Evolutionary conservation across 73 alveolate species (phyloP), one percentile per base, ranked within the genome.

Genomic region (Tetrahymena borealis): DNA sequence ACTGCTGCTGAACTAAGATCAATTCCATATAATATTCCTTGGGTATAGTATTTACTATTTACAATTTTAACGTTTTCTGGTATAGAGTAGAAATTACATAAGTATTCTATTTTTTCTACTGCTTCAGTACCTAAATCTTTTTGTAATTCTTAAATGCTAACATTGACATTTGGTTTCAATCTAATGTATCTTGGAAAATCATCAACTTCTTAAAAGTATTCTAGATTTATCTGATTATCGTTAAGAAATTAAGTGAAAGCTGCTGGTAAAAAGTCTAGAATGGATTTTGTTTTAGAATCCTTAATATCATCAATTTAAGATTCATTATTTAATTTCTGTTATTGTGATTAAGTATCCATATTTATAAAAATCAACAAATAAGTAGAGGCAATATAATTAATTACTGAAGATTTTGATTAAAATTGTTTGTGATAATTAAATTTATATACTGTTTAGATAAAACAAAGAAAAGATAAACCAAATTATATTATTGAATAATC

Each of bases 1-100:
- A 94, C 94, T 11, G 92, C 94, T 11, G 92, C 92, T 7, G 95
- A 95, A 78, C 94, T 90, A 35, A 78, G 32, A 94, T 94, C 96
- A 11, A 94, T 94, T 2, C 96, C 96, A 94, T 91, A 94, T 3
- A 94, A 18, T 7, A 33, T 12, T 15, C 96, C 96, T 38, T 91
- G 38, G 32, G 32, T 94, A 43, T 94, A 94, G 32, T 40, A 38
- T 32, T 90, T 32, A 12, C 90, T 78, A 38, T 90, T 77, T 11
- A 28, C 92, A 13, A 94, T 91, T 91, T 94, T 94, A 35, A 38
- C 33, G 11, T 91, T 38, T 40, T 78, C 93, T 7, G 96, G 92
- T 0, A 94, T 33, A 3, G 95, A 40, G 31, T 92, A 92, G 31
- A 92, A 38, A 35, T 38, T 92, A 77, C 91, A 91, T 28, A 91